Base-by-base conservation (phyloP, 129 eudicot genomes). In the Smallanthus sonchifolius region DNA sequence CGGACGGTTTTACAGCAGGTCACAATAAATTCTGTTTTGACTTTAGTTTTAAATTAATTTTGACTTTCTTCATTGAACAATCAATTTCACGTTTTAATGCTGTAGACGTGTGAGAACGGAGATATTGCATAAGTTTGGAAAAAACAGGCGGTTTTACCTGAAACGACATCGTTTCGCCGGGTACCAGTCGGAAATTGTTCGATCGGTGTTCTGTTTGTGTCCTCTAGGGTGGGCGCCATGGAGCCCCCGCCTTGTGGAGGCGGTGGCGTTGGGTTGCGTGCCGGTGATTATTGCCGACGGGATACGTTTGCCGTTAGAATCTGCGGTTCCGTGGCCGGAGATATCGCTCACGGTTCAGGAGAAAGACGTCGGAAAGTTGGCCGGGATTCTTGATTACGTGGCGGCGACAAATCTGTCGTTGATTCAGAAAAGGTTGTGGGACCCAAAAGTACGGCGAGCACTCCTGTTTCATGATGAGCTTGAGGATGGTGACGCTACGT, bases 171-270 rank as follows among this genome's bases (percentile, higher is more conserved):
- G 96, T 10, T 93, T 82, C 64, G 75, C 81, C 71, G 97, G 97
- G 14, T 94, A 88, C 86, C 87, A 81, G 61, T 84, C 87, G 37
- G 97, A 94, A 65, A 94, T 94, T 2, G 88, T 51, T 0, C 85
- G 93, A 0, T 86, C 98, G 0, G 85, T 75, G 7, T 94, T 94
- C 32, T 94, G 97, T 44, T 78, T 94, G 48, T 90, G 97, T 65
- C 98, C 98, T 0, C 72, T 84, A n/a, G 98, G 98, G 47, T 94
- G 97, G 98, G 98, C 98, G 7, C 98, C 98, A 0, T 94, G 98
- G 98, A 94, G 98, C 66, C 98, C 98, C 1, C 77, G 97, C 32
- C 62, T 94, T 0, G 96, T 94, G 0, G 98, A 94, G 17, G 83
- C 98, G 1, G 97, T 87, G 3, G 96, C 85, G 5, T 48, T 94